phyloP scores from a whole-genome alignment of 768 basidiomycete genomes.

The Suillus lakei region DNA sequence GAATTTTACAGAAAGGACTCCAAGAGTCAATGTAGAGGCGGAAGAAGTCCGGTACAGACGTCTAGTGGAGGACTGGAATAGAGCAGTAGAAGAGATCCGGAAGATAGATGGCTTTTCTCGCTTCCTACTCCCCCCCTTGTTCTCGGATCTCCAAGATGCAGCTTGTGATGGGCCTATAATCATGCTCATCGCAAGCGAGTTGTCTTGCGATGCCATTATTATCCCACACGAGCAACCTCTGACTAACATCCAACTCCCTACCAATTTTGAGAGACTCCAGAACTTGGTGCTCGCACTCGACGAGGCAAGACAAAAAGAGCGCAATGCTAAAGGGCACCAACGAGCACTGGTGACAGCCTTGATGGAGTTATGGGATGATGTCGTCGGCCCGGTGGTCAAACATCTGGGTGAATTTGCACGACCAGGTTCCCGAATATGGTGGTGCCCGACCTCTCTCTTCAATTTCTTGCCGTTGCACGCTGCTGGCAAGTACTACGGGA shows the following conservation, averaged over 20 bases:
- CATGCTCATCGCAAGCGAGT: no score
- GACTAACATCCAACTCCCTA: not conserved
- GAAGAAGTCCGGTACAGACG: conserved; percentile 13
- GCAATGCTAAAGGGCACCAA: not conserved
- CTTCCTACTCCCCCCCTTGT: no score
- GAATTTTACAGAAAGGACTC: not conserved
- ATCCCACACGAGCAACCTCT: conserved; percentile 1
- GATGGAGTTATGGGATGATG: conserved; percentile 4
- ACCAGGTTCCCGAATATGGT: no score
- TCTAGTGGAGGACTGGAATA: conserved; percentile 11
- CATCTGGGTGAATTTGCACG: not conserved
- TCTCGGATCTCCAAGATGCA: no score
- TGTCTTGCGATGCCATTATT: conserved; percentile 15
- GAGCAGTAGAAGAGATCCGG: not conserved
- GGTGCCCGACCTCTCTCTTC: no score
- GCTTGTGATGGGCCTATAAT: no score
- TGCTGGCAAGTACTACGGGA: no score
- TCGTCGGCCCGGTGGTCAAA: conserved; percentile 6
- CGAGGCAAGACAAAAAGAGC: not conserved
- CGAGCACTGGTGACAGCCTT: not conserved
- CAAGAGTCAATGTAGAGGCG: not conserved
- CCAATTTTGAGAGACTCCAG: not conserved
- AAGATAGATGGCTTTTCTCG: no score
- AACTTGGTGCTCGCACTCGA: not conserved
- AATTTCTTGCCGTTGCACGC: no score